These are phyloP conservation scores for Massarina eburnea DNA, from an alignment of 2,329 filamentous ascomycete genomes.

Conservation along the genomic window DNA sequence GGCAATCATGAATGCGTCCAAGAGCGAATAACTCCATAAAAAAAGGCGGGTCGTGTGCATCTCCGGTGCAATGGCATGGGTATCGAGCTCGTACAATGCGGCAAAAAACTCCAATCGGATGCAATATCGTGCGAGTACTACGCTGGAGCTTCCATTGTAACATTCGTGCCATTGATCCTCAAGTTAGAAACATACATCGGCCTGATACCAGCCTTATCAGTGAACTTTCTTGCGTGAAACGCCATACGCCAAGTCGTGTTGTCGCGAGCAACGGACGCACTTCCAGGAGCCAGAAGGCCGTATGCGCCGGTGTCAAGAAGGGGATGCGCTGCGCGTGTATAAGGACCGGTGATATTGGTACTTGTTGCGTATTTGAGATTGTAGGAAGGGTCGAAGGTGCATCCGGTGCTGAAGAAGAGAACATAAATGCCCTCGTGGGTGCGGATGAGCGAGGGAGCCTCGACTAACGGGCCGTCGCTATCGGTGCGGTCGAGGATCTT, in stretches of 20 bases:
- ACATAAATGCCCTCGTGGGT: conserved; percentile 55
- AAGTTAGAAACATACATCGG: conserved; percentile 7
- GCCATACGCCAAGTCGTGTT: conserved; percentile 7
- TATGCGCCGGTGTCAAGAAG: conserved; percentile 6
- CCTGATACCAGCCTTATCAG: conserved; percentile 1
- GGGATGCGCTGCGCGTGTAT: conserved; percentile 9
- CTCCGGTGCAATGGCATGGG: background rate
- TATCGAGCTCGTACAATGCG: background rate
- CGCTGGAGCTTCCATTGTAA: conserved; percentile 1
- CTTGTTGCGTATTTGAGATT: conserved; percentile 63
- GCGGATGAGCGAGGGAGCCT: conserved; percentile 60
- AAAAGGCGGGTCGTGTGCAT: too few relatives aligned
- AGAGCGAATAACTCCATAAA: too few relatives aligned
- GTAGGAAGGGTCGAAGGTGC: conserved; percentile 58
- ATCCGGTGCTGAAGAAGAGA: conserved; percentile 65
- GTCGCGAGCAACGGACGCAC: conserved; percentile 7
- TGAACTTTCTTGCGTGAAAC: conserved; percentile 11
- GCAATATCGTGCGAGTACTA: background rate
- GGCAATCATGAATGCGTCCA: too few relatives aligned
- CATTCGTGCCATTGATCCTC: conserved; percentile 6
- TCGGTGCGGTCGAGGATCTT: conserved; percentile 50
- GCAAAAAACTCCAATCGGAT: background rate
- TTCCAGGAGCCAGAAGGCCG: conserved; percentile 10
- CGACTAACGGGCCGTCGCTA: conserved; percentile 59
- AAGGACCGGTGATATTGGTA: conserved; percentile 18